Conservation (phyloP, 2,329 filamentous ascomycete genomes). For the Bipolaris oryzae region DNA sequence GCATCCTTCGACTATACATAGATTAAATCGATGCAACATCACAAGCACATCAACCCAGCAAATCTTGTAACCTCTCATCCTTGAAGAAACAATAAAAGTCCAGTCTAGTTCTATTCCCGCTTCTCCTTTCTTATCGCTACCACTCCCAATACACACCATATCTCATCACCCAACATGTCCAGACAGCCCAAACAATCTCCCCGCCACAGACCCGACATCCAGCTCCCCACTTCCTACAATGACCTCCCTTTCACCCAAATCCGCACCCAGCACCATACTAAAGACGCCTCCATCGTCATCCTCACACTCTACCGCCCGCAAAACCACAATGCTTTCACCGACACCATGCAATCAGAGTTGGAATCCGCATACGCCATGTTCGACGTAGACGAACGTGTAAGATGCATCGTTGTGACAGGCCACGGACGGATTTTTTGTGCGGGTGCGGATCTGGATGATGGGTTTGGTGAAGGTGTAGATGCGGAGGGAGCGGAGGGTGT, state of each 20-base stretch:
- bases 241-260: slow-evolving; percentile 51
- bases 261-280: slow-evolving; percentile 49
- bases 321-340: slow-evolving; percentile 73
- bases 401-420: slow-evolving; percentile 61
- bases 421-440: slow-evolving; percentile 61
- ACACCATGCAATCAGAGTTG: slow-evolving; percentile 67
- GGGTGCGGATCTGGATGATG: slow-evolving; percentile 62
- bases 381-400: slow-evolving; percentile 61
- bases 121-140: too few relatives aligned
- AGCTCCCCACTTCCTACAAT: slow-evolving; percentile 50
- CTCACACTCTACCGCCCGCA: slow-evolving; percentile 68
- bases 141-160: neutral
- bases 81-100: neutral
- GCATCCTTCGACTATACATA: neutral
- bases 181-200: slow-evolving; percentile 14
- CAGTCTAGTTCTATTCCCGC: neutral
- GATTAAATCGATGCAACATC: too few relatives aligned
- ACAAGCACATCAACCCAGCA: neutral
- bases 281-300: slow-evolving; percentile 62
- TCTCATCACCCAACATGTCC: neutral
- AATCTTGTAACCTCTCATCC: too few relatives aligned
- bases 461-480: slow-evolving; percentile 53
- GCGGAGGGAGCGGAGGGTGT: slow-evolving; percentile 51
- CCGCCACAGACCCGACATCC: slow-evolving; percentile 29
- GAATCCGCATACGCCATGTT: slow-evolving; percentile 59